Conservation (phyloP, 225 moss, liverwort and hornwort species). For the Ulota crispa region DNA sequence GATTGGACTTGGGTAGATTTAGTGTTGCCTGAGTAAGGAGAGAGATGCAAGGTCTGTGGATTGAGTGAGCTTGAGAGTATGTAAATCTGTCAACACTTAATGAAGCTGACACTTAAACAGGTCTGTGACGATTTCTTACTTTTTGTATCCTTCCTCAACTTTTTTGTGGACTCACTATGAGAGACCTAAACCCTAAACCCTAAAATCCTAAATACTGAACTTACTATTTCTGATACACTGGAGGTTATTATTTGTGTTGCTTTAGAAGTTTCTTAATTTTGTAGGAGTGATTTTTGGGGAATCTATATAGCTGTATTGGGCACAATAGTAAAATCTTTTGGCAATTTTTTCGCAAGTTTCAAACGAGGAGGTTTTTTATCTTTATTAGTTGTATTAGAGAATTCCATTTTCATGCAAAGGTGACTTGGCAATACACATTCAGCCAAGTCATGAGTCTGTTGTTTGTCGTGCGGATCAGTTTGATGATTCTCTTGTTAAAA, state of each 20-base stretch:
- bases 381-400: no score
- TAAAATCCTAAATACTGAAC: background rate
- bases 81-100: background rate
- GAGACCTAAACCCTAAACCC: no score
- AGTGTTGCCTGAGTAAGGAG: constrained; percentile 1
- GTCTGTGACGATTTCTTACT: background rate
- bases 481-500: no score
- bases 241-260: background rate
- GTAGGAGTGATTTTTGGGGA: background rate
- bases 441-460: no score
- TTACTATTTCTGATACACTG: background rate
- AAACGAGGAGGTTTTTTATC: no score
- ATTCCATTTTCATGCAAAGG: no score
- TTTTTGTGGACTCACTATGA: background rate
- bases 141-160: background rate
- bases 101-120: background rate
- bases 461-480: no score
- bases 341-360: background rate
- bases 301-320: background rate
- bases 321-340: background rate
- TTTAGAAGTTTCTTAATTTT: background rate
- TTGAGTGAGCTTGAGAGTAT: constrained; percentile 5
- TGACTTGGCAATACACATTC: no score
- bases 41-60: background rate
- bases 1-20: background rate